phyloP scores from a whole-genome alignment of 2,329 filamentous ascomycete genomes.

The Metarhizium robertsii region DNA sequence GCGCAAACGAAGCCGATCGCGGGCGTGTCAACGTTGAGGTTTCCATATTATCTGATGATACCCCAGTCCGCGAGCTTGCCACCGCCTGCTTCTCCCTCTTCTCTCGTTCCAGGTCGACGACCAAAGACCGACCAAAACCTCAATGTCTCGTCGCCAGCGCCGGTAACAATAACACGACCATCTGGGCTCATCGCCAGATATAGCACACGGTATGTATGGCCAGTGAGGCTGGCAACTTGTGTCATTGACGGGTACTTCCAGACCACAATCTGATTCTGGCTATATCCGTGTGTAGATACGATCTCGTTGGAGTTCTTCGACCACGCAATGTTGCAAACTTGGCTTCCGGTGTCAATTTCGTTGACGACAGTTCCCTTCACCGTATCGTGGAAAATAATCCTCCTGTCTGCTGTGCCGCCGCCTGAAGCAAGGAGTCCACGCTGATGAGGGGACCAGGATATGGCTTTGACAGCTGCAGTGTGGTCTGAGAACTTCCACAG shows the following conservation, averaged over 20 bases:
- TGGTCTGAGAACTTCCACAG: conserved; percentile 93
- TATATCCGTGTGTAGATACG: conserved; percentile 93
- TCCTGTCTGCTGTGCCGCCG: conserved; percentile 87
- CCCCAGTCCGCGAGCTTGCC: conserved; percentile 69
- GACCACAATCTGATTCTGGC: conserved; percentile 96
- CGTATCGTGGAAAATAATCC: conserved; percentile 98
- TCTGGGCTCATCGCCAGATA: conserved; percentile 98
- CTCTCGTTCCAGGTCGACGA: conserved; percentile 62
- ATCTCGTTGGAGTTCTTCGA: conserved; percentile 97
- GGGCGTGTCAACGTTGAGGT: neutral
- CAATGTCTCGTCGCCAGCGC: conserved; percentile 90
- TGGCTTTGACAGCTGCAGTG: conserved; percentile 92
- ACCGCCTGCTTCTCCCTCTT: conserved; percentile 52
- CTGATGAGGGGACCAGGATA: conserved; percentile 96
- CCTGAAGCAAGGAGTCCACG: conserved; percentile 89
- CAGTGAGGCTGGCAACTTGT: conserved; percentile 88
- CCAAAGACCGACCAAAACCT: conserved; percentile 97
- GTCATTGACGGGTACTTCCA: conserved; percentile 99
- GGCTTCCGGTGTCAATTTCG: conserved; percentile 91
- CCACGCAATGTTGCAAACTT: conserved; percentile 98
- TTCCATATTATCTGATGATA: conserved; percentile 55
- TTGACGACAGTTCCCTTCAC: conserved; percentile 70
- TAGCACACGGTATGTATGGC: conserved; percentile 91
- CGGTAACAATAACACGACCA: conserved; percentile 86
- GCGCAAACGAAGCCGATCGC: neutral